Evolutionary conservation across 331 rosid species (phyloP).

Genomic region (Malus hybrid): DNA sequence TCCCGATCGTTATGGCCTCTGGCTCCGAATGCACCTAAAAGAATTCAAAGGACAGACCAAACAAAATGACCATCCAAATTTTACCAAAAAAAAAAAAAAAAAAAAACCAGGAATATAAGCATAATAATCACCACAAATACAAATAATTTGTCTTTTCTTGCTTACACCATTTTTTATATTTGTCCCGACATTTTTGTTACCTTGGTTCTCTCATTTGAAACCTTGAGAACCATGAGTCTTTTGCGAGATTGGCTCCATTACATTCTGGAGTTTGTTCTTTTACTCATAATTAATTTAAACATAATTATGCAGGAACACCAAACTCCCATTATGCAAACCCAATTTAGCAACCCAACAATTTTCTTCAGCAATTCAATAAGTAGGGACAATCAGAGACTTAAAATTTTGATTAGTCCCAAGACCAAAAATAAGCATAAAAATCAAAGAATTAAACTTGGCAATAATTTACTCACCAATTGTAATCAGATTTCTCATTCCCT

Average conservation of each 20-base stretch:
- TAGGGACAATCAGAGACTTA: too few species aligned
- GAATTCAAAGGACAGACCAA: not conserved
- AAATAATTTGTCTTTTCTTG: constrained; percentile 33
- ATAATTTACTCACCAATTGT: constrained; percentile 59
- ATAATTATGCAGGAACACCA: too few species aligned
- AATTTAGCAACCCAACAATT: not conserved
- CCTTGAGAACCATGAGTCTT: constrained; percentile 20
- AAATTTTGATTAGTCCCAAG: too few species aligned
- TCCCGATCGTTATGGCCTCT: too few species aligned
- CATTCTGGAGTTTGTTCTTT: constrained; percentile 5
- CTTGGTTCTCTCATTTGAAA: constrained; percentile 23
- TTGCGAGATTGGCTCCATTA: constrained; percentile 20
- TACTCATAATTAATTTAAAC: too few species aligned
- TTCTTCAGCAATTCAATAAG: not conserved
- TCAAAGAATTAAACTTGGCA: not conserved
- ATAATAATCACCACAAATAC: constrained; percentile 3
- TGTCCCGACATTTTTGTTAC: constrained; percentile 13
- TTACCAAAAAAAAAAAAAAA: not conserved
- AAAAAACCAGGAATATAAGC: not conserved
- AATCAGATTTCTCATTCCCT: constrained; percentile 88
- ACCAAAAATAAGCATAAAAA: not conserved
- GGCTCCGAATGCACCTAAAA: too few species aligned
- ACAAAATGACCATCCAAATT: not conserved
- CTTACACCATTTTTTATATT: constrained; percentile 17
- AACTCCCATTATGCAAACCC: too few species aligned